Percentiles rank a stretch among this genome's conserved stretches.
These are phyloP conservation scores for Coemansia sp. DNA, from an alignment of 192 early-diverging fungal species.

Conservation along the genomic window DNA sequence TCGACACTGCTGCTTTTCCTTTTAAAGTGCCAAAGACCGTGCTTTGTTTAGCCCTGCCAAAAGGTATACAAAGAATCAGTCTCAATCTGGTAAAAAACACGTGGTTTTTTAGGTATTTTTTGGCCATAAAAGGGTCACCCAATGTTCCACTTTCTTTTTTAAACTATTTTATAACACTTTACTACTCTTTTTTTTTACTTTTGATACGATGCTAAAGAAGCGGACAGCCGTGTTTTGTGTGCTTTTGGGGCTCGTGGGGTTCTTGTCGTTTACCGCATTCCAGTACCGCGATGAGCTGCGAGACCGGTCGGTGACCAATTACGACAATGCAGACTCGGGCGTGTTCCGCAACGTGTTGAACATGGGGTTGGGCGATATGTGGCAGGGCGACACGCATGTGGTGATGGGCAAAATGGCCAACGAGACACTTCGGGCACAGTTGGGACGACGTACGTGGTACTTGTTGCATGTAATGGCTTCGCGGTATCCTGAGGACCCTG, in stretches of 20 bases:
- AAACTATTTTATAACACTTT: constrained; percentile 7
- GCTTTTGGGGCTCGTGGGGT: constrained; percentile 17
- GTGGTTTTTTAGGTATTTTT: neutral
- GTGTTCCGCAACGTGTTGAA: constrained; percentile 37
- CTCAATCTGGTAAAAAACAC: neutral
- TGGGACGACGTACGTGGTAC: constrained; percentile 89
- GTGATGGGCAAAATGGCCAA: constrained; percentile 74
- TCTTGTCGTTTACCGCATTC: constrained; percentile 31
- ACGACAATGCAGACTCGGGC: constrained; percentile 26
- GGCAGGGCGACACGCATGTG: constrained; percentile 53
- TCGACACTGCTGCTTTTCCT: neutral
- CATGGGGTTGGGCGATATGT: constrained; percentile 24
- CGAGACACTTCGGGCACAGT: constrained; percentile 73
- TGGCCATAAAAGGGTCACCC: neutral
- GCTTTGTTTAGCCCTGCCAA: neutral
- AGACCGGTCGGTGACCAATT: constrained; percentile 36
- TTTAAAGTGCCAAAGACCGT: neutral
- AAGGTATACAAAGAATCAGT: neutral
- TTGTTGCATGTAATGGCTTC: constrained; percentile 91
- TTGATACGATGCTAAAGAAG: constrained; percentile 31
- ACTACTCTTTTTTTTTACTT: constrained; percentile 5
- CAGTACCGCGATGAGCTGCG: constrained; percentile 41
- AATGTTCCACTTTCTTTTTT: constrained; percentile 1
- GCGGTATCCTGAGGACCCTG: constrained; percentile 81
- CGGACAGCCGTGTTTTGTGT: constrained; percentile 20